These are phyloP conservation scores for Piloderma croceum DNA, from an alignment of 768 basidiomycete genomes.

Conservation along the genomic window DNA sequence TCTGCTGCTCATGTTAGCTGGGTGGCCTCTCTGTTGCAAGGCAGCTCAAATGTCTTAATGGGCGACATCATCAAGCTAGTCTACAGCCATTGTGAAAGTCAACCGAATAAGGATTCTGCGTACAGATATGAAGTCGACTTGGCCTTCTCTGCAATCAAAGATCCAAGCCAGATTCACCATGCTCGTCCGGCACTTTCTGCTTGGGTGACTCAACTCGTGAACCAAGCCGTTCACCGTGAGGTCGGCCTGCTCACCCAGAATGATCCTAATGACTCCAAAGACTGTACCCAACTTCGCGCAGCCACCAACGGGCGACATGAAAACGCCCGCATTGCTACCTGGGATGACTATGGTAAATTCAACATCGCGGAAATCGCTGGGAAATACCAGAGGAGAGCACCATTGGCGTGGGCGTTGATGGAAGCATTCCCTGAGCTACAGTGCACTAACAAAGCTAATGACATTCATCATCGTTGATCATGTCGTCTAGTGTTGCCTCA, in stretches of 20 bases:
- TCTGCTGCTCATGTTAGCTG: too few relatives aligned
- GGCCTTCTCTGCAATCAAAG: background rate
- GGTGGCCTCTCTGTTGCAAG: too few relatives aligned
- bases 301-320: too few relatives aligned
- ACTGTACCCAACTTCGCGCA: constrained; percentile 7
- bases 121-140: background rate
- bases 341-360: too few relatives aligned
- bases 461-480: too few relatives aligned
- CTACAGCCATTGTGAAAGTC: constrained; percentile 11
- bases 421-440: too few relatives aligned
- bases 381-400: background rate
- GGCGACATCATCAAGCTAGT: constrained; percentile 12
- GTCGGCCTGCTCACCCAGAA: constrained; percentile 3
- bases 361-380: too few relatives aligned
- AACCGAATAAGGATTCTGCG: constrained; percentile 2
- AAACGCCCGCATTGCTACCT: too few relatives aligned
- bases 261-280: constrained; percentile 2
- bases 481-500: too few relatives aligned
- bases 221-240: background rate
- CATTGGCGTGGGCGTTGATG: too few relatives aligned
- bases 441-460: too few relatives aligned
- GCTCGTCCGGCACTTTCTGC: constrained; percentile 1
- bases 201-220: constrained; percentile 4
- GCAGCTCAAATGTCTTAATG: constrained; percentile 12
- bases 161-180: constrained; percentile 1